Conservation (phyloP, 129 eudicot species). For the Kitagawia praeruptora region DNA sequence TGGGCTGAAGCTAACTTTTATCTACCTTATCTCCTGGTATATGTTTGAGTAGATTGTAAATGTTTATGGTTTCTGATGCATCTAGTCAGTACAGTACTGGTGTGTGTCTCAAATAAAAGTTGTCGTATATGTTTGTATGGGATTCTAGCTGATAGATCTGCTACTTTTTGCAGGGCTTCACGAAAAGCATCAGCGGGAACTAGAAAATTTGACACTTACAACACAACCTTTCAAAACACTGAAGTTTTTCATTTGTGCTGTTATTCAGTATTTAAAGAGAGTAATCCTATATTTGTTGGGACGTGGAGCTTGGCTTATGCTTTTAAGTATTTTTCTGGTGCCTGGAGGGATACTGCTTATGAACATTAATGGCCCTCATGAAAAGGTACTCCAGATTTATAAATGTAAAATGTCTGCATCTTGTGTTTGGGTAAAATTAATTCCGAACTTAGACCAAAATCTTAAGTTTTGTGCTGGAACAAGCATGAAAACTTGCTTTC, state of each 20-base stretch:
- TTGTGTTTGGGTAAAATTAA: background rate
- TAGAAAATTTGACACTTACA: constrained; percentile 57
- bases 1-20: too few relatives aligned
- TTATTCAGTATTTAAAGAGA: constrained; percentile 43
- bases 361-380: constrained; percentile 59
- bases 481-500: background rate
- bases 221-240: constrained; percentile 69
- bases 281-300: constrained; percentile 51
- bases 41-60: too few relatives aligned
- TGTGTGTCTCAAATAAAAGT: background rate
- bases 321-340: constrained; percentile 30
- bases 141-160: background rate
- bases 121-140: background rate
- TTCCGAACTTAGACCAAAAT: background rate
- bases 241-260: constrained; percentile 60
- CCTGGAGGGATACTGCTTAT: constrained; percentile 36
- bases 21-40: too few relatives aligned
- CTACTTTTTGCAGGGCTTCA: constrained; percentile 46
- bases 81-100: background rate
- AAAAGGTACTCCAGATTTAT: constrained; percentile 36
- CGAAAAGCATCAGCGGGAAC: constrained; percentile 60
- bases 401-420: background rate
- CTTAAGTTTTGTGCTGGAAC: background rate
- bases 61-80: too few relatives aligned
- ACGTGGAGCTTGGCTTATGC: constrained; percentile 54